phyloP scores from a whole-genome alignment of 1,139 yeast genomes.

The Sugiyamaella neomexicana region DNA sequence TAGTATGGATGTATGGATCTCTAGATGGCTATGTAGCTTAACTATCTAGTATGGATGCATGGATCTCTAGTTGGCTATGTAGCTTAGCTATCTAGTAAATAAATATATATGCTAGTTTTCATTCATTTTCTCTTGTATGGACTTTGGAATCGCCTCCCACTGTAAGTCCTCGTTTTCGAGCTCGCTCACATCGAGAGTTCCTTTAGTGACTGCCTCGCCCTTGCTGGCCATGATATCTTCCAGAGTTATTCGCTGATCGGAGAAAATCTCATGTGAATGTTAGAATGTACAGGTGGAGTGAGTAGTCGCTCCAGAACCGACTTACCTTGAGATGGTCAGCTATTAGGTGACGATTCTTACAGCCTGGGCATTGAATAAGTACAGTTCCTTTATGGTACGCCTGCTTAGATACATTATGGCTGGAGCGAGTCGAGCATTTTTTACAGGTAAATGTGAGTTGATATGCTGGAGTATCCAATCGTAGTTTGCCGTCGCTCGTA shows the following conservation, averaged over 20 bases:
- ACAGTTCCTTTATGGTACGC: conserved; percentile 88
- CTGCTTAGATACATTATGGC: conserved; percentile 87
- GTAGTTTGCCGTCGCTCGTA: conserved; percentile 7
- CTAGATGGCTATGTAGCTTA: too few relatives aligned
- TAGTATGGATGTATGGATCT: too few relatives aligned
- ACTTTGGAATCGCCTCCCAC: conserved; percentile 30
- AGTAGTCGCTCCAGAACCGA: conserved; percentile 11
- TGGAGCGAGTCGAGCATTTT: conserved; percentile 77
- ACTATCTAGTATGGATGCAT: too few relatives aligned
- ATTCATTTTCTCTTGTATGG: conserved; percentile 22
- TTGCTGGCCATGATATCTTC: conserved; percentile 76
- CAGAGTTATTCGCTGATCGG: conserved; percentile 69
- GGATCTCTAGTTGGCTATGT: too few relatives aligned
- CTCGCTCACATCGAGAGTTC: conserved; percentile 28
- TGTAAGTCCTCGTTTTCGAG: conserved; percentile 24
- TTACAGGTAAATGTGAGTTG: conserved; percentile 94
- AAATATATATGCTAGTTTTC: background rate
- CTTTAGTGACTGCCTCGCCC: conserved; percentile 69
- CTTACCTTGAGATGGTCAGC: conserved; percentile 79
- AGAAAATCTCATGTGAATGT: conserved; percentile 53
- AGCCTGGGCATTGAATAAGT: conserved; percentile 86
- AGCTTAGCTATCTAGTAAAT: too few relatives aligned
- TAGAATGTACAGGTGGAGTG: background rate
- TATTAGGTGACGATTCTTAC: conserved; percentile 82
- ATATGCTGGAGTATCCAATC: conserved; percentile 59